Evolutionary conservation across 1,139 yeast species (phyloP).

Genomic region (Lizanozyma gosingica): DNA sequence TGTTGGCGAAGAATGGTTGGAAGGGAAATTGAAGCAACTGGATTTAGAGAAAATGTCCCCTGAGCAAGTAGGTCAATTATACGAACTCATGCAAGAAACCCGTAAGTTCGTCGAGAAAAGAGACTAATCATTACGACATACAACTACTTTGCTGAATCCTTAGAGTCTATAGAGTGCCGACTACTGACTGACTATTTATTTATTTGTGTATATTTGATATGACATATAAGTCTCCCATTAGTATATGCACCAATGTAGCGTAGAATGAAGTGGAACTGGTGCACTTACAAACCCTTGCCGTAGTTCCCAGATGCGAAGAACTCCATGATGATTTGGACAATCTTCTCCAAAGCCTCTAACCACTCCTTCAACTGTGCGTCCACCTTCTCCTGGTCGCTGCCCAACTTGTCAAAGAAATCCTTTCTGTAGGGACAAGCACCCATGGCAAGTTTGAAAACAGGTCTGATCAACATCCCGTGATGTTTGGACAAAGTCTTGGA

Average conservation of each 20-base stretch:
- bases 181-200: too few species aligned
- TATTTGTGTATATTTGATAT: not conserved
- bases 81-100: conserved; percentile 40
- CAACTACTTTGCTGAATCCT: too few species aligned
- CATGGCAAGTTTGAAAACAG: conserved; percentile 89
- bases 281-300: conserved; percentile 76
- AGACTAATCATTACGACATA: not conserved
- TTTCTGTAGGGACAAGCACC: conserved; percentile 90
- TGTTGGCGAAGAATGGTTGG: conserved; percentile 70
- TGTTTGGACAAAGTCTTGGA: conserved; percentile 68
- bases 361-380: conserved; percentile 55
- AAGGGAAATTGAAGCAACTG: conserved; percentile 53
- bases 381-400: conserved; percentile 59
- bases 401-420: conserved; percentile 76
- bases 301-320: conserved; percentile 76
- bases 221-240: too few species aligned
- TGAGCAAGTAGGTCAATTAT: conserved; percentile 78
- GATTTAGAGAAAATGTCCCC: conserved; percentile 80
- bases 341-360: conserved; percentile 68
- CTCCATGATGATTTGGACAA: conserved; percentile 64
- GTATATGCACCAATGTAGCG: not conserved
- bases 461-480: conserved; percentile 76
- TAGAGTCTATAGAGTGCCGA: too few species aligned
- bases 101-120: conserved; percentile 8
- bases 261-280: not conserved